These are phyloP conservation scores for Diaporthe batatas DNA, from an alignment of 2,329 filamentous ascomycete species.

Conservation along the genomic window DNA sequence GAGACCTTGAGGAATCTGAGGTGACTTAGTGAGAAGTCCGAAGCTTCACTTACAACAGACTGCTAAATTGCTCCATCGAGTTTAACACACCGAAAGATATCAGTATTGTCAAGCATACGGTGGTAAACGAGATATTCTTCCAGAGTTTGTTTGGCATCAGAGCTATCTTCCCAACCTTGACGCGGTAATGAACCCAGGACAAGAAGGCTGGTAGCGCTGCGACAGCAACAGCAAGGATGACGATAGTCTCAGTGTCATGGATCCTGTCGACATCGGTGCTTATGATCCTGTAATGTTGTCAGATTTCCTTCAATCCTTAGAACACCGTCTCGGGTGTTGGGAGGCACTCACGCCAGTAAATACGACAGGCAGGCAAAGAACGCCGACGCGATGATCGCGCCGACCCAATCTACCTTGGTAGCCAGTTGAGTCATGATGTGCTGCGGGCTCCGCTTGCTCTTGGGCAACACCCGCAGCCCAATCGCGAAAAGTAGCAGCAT, in stretches of 20 bases:
- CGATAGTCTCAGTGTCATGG: slow-evolving; percentile 57
- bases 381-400: slow-evolving; percentile 60
- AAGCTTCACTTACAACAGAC: slow-evolving; percentile 59
- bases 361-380: slow-evolving; percentile 65
- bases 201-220: slow-evolving; percentile 62
- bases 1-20: no score
- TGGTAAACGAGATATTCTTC: slow-evolving; percentile 68
- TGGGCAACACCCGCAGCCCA: slow-evolving; percentile 54
- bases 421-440: slow-evolving; percentile 45
- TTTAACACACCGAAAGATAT: slow-evolving; percentile 61
- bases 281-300: slow-evolving; percentile 47
- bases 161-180: slow-evolving; percentile 60
- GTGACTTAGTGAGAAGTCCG: slow-evolving; percentile 22
- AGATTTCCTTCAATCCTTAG: background rate
- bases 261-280: slow-evolving; percentile 58
- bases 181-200: slow-evolving; percentile 66
- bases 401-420: slow-evolving; percentile 67
- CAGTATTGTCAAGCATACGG: slow-evolving; percentile 64
- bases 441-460: slow-evolving; percentile 45
- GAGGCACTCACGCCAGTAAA: slow-evolving; percentile 61
- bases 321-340: background rate
- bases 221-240: slow-evolving; percentile 59
- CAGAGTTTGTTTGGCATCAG: slow-evolving; percentile 74
- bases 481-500: slow-evolving; percentile 53
- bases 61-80: slow-evolving; percentile 61